phyloP scores from a whole-genome alignment of 2,329 filamentous ascomycete genomes.

The Cryphonectria japonica region DNA sequence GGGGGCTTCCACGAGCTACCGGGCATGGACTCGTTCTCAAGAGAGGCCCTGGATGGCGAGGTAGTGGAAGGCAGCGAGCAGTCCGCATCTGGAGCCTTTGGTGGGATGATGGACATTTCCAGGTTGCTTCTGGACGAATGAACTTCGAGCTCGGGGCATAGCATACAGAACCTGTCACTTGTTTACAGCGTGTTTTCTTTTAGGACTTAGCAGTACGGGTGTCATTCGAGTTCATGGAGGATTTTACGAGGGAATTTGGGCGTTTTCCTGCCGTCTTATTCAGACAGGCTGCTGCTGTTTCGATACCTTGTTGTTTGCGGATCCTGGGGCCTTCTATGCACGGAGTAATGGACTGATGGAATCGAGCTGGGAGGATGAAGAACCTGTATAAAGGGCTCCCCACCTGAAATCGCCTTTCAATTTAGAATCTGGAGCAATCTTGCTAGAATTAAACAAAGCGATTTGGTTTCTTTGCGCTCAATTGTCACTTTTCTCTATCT shows the following conservation, averaged over 20 bases:
- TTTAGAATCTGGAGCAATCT: constrained; percentile 29
- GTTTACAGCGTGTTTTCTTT: constrained; percentile 4
- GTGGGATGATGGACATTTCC: constrained; percentile 65
- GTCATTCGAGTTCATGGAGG: neutral
- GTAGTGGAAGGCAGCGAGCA: constrained; percentile 36
- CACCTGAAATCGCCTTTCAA: neutral
- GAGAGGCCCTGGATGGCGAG: constrained; percentile 25
- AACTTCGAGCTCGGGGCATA: neutral
- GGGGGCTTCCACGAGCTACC: constrained; percentile 23
- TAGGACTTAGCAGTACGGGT: neutral
- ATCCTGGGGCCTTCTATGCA: neutral
- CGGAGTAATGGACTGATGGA: constrained; percentile 23
- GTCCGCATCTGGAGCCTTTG: constrained; percentile 38
- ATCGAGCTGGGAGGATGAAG: constrained; percentile 3
- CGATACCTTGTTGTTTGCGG: constrained; percentile 7
- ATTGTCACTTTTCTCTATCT: no score
- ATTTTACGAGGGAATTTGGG: neutral
- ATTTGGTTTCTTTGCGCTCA: constrained; percentile 16
- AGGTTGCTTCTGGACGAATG: constrained; percentile 56
- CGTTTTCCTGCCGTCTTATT: constrained; percentile 1
- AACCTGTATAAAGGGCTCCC: constrained; percentile 4
- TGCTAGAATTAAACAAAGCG: constrained; percentile 23
- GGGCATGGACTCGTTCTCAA: constrained; percentile 23
- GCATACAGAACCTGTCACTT: neutral
- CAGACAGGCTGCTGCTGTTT: constrained; percentile 7